These are phyloP conservation scores for Porphyra umbilicalis DNA, from an alignment of 31 red algal genomes.

Conservation along the genomic window DNA sequence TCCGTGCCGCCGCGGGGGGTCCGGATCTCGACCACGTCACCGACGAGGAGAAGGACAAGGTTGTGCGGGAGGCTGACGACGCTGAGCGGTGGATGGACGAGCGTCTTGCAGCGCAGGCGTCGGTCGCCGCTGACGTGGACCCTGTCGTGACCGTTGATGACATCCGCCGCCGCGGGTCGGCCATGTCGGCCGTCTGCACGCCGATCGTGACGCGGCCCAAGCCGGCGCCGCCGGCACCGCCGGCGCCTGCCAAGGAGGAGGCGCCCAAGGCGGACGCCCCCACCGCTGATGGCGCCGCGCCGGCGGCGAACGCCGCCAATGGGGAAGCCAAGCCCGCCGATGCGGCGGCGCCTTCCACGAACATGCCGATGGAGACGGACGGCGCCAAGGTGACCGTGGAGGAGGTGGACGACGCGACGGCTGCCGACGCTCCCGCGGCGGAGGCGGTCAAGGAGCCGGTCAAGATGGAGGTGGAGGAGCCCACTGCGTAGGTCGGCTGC, in stretches of 20 bases:
- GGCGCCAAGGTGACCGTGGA: neutral
- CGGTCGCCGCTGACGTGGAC: constrained; percentile 42
- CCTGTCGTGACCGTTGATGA: constrained; percentile 46
- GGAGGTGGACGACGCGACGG: neutral
- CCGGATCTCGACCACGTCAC: constrained; percentile 69
- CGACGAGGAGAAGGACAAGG: constrained; percentile 68
- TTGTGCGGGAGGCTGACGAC: constrained; percentile 49
- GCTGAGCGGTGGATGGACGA: constrained; percentile 56
- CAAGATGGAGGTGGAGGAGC: neutral
- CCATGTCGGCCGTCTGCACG: constrained; percentile 42
- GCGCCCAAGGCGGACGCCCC: neutral
- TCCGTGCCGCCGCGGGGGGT: constrained; percentile 23
- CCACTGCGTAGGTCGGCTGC: neutral
- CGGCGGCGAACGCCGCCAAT: neutral
- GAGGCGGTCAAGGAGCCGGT: neutral
- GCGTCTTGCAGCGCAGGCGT: constrained; percentile 29
- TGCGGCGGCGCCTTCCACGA: neutral
- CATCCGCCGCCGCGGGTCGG: constrained; percentile 35
- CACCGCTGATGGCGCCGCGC: neutral
- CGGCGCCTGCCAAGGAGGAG: constrained; percentile 5
- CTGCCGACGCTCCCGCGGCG: neutral
- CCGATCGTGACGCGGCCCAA: constrained; percentile 77
- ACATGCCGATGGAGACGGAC: neutral
- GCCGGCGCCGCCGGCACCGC: constrained; percentile 43
- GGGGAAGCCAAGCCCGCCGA: neutral